Evolutionary conservation across 139 green algal species (phyloP), one percentile per base, ranked within the genome.

Genomic region (Chlamydomonas asymmetrica): DNA sequence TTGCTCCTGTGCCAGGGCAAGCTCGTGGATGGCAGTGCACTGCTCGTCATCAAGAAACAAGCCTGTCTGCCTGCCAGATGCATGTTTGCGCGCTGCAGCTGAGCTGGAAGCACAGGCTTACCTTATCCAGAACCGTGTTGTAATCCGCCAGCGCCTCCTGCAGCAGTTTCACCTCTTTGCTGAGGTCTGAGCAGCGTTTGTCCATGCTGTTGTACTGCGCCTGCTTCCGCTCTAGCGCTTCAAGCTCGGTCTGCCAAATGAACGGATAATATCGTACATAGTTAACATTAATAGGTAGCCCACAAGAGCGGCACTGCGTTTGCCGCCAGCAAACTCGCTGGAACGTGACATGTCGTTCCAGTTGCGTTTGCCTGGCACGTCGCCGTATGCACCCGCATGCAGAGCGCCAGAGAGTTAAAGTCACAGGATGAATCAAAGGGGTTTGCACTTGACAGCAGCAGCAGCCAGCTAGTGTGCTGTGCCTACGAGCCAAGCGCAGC

Each of bases 61-160:
- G n/a, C n/a, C n/a, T n/a, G n/a, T n/a, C n/a, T n/a, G n/a, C n/a
- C n/a, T n/a, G n/a, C n/a, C n/a, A n/a, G n/a, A n/a, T n/a, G n/a
- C n/a, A n/a, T n/a, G n/a, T n/a, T n/a, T n/a, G n/a, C n/a, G n/a
- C n/a, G n/a, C n/a, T n/a, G n/a, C n/a, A n/a, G n/a, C n/a, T n/a
- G n/a, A n/a, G n/a, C n/a, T n/a, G n/a, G n/a, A n/a, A n/a, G n/a
- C n/a, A n/a, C n/a, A n/a, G n/a, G n/a, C n/a, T n/a, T n/a, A 89
- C 82, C 79, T 91, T 92, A 80, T 92, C 88, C n/a, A 95, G 82
- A 23, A 93, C 82, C 29, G 88, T 89, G 76, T 95, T 95, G 74
- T 81, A 84, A 74, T 95, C 90, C 66, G 90, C 80, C 54, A 95
- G 80, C 41, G 84, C 66, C 65, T 91, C 89, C 78, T 92, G 87